phyloP scores from a whole-genome alignment of 2,329 filamentous ascomycete species.

The Sphaerulina musiva region DNA sequence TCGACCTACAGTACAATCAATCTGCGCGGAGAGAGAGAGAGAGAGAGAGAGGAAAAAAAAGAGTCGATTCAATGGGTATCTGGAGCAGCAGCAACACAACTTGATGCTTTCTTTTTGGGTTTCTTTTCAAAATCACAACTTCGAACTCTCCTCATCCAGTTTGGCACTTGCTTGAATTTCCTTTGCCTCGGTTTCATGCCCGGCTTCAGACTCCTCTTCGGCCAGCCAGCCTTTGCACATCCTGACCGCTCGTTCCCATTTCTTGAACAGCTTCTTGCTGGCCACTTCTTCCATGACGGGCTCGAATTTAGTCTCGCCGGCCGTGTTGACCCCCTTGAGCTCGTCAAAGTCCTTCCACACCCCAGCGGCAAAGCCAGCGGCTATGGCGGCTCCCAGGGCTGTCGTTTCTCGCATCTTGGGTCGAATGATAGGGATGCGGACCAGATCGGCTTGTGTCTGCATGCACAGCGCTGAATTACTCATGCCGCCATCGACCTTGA shows the following conservation, averaged over 20 bases:
- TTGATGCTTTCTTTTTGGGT: no score
- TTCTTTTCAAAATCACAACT: conserved; percentile 5
- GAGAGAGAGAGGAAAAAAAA: no score
- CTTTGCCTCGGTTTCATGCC: conserved; percentile 9
- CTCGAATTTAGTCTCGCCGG: conserved; percentile 62
- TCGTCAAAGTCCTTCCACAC: conserved; percentile 73
- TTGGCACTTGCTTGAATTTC: conserved; percentile 10
- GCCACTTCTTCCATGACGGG: conserved; percentile 52
- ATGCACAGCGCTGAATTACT: conserved; percentile 84
- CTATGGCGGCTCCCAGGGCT: conserved; percentile 79
- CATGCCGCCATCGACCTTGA: conserved; percentile 85
- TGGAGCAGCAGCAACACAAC: no score
- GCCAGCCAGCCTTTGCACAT: conserved; percentile 67
- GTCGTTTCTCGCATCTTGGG: conserved; percentile 88
- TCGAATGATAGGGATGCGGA: conserved; percentile 73
- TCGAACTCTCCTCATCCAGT: conserved; percentile 17
- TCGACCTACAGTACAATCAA: no score
- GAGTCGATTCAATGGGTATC: no score
- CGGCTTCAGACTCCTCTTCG: conserved; percentile 15
- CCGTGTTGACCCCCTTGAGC: conserved; percentile 64
- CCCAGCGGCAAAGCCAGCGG: conserved; percentile 74
- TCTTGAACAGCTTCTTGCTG: conserved; percentile 57
- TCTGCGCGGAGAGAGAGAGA: no score
- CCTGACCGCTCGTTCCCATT: conserved; percentile 70
- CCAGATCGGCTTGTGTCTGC: conserved; percentile 84